Conservation (phyloP, 805 yeast species). For the Lachancea dasiensis region DNA sequence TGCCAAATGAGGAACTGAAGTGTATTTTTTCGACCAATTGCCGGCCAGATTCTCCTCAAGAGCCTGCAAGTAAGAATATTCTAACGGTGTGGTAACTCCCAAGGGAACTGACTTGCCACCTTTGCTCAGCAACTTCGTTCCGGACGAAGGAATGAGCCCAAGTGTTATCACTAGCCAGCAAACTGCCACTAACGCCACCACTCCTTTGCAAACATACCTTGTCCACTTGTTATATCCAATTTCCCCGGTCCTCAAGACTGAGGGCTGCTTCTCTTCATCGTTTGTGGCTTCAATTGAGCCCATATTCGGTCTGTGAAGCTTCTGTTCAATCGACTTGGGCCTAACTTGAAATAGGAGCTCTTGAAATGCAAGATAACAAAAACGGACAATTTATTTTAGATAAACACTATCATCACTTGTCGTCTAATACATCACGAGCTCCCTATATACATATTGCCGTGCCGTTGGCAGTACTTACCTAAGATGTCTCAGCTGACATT, state of each 20-base stretch:
- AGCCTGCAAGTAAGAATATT: constrained; percentile 20
- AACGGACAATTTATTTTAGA: too few relatives aligned
- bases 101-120: not conserved
- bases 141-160: not conserved
- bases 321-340: too few relatives aligned
- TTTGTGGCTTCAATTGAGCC: too few relatives aligned
- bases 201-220: not conserved
- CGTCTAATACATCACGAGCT: too few relatives aligned
- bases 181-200: not conserved
- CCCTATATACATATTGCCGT: too few relatives aligned
- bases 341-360: too few relatives aligned
- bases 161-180: constrained; percentile 1
- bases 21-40: constrained; percentile 49
- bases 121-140: not conserved
- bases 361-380: too few relatives aligned
- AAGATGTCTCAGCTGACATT: too few relatives aligned
- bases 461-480: too few relatives aligned
- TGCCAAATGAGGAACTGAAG: constrained; percentile 52
- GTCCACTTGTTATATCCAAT: not conserved
- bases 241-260: not conserved
- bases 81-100: constrained; percentile 6
- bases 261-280: constrained; percentile 1
- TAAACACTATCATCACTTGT: too few relatives aligned
- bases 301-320: too few relatives aligned
- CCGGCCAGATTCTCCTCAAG: constrained; percentile 37